These are phyloP conservation scores for Centaurea solstitialis DNA, from an alignment of 129 eudicot species.

Conservation along the genomic window DNA sequence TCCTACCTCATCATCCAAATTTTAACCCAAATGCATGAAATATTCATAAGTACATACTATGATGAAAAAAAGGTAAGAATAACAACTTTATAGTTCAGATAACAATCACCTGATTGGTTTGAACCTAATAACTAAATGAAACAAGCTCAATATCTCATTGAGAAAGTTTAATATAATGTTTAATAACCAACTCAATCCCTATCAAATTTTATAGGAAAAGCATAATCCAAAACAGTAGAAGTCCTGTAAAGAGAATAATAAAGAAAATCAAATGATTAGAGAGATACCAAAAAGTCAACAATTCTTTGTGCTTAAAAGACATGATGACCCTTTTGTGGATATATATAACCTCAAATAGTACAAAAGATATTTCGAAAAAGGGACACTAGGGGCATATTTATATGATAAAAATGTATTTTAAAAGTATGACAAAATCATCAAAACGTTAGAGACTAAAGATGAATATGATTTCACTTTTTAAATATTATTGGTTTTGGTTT, in stretches of 20 bases:
- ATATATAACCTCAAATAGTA: not conserved
- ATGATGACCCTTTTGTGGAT: not conserved
- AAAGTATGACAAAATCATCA: not conserved
- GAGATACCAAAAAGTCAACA: not conserved
- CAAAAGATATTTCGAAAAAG: not conserved
- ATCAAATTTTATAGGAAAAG: not conserved
- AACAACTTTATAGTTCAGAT: not conserved
- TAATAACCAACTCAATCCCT: not conserved
- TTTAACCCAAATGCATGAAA: not conserved
- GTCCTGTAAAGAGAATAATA: not conserved
- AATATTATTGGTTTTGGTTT: too few relatives aligned
- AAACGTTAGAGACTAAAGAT: not conserved
- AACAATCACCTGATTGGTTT: not conserved
- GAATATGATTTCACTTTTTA: not conserved
- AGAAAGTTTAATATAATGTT: too few relatives aligned
- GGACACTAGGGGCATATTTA: not conserved
- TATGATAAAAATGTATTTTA: not conserved
- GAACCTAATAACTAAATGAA: not conserved
- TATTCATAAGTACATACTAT: not conserved
- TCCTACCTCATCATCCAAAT: not conserved
- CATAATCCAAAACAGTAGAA: not conserved
- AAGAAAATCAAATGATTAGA: not conserved
- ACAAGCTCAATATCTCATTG: not conserved
- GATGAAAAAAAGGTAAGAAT: not conserved
- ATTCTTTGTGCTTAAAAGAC: not conserved